These are phyloP conservation scores for Ceratonia siliqua DNA, from an alignment of 306 rosid genomes.

Conservation along the genomic window DNA sequence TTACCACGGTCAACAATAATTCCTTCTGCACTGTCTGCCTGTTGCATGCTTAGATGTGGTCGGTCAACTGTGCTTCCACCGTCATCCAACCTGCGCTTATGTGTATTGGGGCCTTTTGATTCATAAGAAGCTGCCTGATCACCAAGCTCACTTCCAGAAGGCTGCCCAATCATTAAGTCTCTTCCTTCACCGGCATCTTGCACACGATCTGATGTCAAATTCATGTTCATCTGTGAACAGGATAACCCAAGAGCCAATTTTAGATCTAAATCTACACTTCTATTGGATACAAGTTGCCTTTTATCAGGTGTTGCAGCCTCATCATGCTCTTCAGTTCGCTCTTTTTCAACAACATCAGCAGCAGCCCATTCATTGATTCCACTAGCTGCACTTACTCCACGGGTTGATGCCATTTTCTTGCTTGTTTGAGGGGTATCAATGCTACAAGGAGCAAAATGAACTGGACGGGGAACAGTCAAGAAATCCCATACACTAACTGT, in stretches of 20 bases:
- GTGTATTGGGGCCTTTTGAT: constrained; percentile 77
- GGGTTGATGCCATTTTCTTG: constrained; percentile 89
- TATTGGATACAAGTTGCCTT: constrained; percentile 43
- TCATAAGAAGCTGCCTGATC: constrained; percentile 85
- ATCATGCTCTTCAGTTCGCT: constrained; percentile 76
- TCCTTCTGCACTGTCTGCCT: constrained; percentile 85
- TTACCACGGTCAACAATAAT: constrained; percentile 72
- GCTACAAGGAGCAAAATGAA: constrained; percentile 68
- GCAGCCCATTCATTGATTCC: constrained; percentile 94
- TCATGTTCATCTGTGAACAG: constrained; percentile 52
- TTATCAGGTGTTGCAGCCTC: constrained; percentile 87
- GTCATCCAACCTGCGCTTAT: constrained; percentile 77
- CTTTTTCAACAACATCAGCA: constrained; percentile 74
- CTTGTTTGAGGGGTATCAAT: constrained; percentile 80
- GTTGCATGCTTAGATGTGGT: constrained; percentile 44
- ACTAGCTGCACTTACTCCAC: constrained; percentile 96
- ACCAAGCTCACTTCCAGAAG: constrained; percentile 86
- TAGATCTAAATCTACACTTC: constrained; percentile 69
- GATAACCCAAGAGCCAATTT: constrained; percentile 69
- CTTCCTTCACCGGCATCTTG: constrained; percentile 67
- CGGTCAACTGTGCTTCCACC: constrained; percentile 46
- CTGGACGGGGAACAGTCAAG: constrained; percentile 75
- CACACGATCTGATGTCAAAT: constrained; percentile 49
- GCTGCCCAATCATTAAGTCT: constrained; percentile 64
- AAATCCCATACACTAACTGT: constrained; percentile 90